A percentile compares a stretch with the other conserved stretches of the same genome.
These are phyloP conservation scores for Aspergillus nanangensis DNA, from an alignment of 495 filamentous ascomycete species.

Conservation along the genomic window DNA sequence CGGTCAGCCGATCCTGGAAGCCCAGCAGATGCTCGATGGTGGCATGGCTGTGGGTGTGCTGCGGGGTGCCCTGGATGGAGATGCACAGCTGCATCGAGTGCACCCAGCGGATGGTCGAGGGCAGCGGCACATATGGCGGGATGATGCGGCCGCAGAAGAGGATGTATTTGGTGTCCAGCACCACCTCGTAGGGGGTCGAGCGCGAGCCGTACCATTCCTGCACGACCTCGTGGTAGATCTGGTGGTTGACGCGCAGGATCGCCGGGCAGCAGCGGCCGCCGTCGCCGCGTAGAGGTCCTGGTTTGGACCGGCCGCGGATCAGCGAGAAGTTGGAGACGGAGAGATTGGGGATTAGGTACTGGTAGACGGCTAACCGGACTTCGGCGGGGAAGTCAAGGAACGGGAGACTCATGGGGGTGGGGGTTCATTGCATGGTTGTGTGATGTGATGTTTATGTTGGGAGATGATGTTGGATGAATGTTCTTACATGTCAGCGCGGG, in stretches of 20 bases:
- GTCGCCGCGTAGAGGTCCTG: slow-evolving; percentile 1
- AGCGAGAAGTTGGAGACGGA: slow-evolving; percentile 4
- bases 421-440: too few species aligned
- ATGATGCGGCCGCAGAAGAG: slow-evolving; percentile 8
- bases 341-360: slow-evolving; percentile 5
- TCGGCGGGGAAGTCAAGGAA: slow-evolving; percentile 8
- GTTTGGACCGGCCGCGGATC: slow-evolving; percentile 3
- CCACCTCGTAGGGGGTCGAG: slow-evolving; percentile 5
- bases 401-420: not conserved
- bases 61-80: slow-evolving; percentile 5
- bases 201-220: slow-evolving; percentile 8
- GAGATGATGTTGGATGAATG: too few species aligned
- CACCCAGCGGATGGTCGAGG: slow-evolving; percentile 1
- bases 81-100: not conserved
- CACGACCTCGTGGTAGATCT: slow-evolving; percentile 3
- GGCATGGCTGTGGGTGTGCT: slow-evolving; percentile 1
- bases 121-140: slow-evolving; percentile 4
- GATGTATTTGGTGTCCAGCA: slow-evolving; percentile 7
- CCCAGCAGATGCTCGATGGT: slow-evolving; percentile 1
- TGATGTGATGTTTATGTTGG: too few species aligned
- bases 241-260: slow-evolving; percentile 6
- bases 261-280: slow-evolving; percentile 1
- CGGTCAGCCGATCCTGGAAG: slow-evolving; percentile 3
- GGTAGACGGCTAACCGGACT: slow-evolving; percentile 7
- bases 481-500: too few species aligned